phyloP scores from a whole-genome alignment of 768 basidiomycete genomes.

The Austroboletus eburneus region DNA sequence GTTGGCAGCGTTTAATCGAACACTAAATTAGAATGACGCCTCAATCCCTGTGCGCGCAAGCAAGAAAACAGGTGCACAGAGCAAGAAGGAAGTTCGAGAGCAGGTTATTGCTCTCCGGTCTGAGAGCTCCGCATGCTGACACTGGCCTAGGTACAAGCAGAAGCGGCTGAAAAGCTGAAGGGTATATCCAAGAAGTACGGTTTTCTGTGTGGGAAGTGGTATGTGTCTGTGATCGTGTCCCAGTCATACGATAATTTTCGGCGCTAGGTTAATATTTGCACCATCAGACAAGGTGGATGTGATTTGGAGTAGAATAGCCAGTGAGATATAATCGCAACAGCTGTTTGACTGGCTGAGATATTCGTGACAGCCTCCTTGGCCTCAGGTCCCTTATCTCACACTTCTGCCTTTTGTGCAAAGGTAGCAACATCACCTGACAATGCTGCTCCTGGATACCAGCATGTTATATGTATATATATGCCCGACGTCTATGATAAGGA shows the following conservation, averaged over 20 bases:
- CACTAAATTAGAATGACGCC: conserved; percentile 48
- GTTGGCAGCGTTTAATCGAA: conserved; percentile 1
- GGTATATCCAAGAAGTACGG: conserved; percentile 53
- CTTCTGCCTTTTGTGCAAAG: conserved; percentile 54
- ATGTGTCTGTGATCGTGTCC: not conserved
- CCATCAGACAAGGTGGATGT: conserved; percentile 56
- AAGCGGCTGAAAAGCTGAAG: conserved; percentile 54
- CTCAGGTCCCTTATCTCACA: conserved; percentile 57
- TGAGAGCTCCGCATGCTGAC: not conserved
- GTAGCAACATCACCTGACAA: conserved; percentile 58
- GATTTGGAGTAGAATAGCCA: conserved; percentile 60
- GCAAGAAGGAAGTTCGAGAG: conserved; percentile 74
- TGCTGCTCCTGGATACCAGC: conserved; percentile 49
- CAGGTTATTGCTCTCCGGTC: conserved; percentile 36
- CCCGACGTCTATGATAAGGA: conserved; percentile 68
- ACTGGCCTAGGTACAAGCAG: conserved; percentile 48
- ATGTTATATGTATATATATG: conserved; percentile 68
- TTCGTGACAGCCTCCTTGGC: conserved; percentile 51
- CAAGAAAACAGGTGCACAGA: conserved; percentile 68
- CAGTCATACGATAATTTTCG: not conserved
- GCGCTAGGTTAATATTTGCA: conserved; percentile 63
- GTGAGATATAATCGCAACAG: conserved; percentile 34
- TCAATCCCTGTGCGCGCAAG: conserved; percentile 63
- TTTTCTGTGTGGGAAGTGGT: conserved; percentile 69
- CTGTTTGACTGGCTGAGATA: not conserved